Base-by-base conservation (phyloP, 306 rosid genomes). In the Fragaria ananassa region DNA sequence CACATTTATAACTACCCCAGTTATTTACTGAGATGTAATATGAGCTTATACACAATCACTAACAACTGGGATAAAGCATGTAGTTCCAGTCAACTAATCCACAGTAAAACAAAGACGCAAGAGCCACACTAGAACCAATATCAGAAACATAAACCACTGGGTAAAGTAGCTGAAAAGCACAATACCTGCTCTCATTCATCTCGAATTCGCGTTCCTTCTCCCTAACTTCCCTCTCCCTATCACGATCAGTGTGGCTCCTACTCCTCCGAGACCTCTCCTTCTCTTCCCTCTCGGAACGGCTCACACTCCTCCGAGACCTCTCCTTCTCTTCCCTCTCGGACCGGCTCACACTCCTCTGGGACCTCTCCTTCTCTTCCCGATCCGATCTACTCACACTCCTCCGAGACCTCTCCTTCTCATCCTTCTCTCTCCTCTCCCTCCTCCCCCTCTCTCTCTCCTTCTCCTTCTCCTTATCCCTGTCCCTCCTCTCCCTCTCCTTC, bases 161-260 rank as follows among this genome's bases (percentile, higher is more conserved):
- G 10, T 23, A 67, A 68, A 41, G 2, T 23, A 23, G 4, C 0
- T 3, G 29, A 65, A 64, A n/a, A 76, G 37, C 37, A 66, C 13
- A 44, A 46, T 47, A 94, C 98, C 95, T 85, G 89, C 80, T 84
- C 31, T 92, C 98, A 68, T 93, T 82, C 61, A 41, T 42, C 76
- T 90, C 95, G 50, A 87, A 58, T 71, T 91, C 94, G 71, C 89
- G 86, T 19, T 88, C 98, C 79, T 90, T 82, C 19, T 89, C 92
- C 76, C 78, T 85, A 15, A 75, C 67, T 37, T 82, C 82, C 56
- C 74, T 67, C 74, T 76, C 80, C 76, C 77, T 82, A 21, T 85
- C 88, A 73, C 84, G 82, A 53, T 76, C 88, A 10, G 86, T 82
- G 19, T 79, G 86, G 69, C 88, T 85, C 70, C 72, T 70, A 47